phyloP scores from a whole-genome alignment of 164 flowering plant genomes.

The Hamamelis virginiana region DNA sequence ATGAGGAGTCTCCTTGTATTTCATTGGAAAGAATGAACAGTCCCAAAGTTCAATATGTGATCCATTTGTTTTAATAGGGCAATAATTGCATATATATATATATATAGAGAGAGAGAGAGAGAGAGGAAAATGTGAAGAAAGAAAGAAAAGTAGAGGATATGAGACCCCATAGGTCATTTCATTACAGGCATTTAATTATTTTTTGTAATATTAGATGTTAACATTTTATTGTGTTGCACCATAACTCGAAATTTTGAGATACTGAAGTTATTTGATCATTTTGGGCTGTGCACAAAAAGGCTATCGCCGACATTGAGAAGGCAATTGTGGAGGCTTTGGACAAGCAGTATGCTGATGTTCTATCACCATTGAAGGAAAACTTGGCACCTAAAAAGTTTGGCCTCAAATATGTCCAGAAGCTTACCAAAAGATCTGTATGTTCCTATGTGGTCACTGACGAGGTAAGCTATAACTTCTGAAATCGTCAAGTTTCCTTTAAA shows the following conservation, averaged over 20 bases:
- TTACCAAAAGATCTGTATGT: slow-evolving; percentile 60
- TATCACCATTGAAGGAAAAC: slow-evolving; percentile 84
- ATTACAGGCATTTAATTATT: background rate
- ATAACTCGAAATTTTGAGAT: background rate
- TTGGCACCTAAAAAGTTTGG: slow-evolving; percentile 77
- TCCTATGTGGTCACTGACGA: slow-evolving; percentile 73
- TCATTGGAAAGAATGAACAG: no score
- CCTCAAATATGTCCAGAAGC: slow-evolving; percentile 83
- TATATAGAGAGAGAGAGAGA: no score
- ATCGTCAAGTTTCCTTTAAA: background rate
- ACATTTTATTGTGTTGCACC: background rate
- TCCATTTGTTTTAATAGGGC: no score
- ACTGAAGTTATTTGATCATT: slow-evolving; percentile 11
- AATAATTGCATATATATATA: no score
- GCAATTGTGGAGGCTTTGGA: slow-evolving; percentile 87
- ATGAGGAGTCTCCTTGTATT: no score
- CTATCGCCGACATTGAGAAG: slow-evolving; percentile 89
- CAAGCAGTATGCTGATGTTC: slow-evolving; percentile 84
- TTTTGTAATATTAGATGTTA: background rate
- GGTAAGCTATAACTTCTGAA: slow-evolving; percentile 35
- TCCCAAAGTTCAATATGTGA: no score
- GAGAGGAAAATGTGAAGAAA: no score
- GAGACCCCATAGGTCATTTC: background rate
- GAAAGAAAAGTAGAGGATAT: no score
- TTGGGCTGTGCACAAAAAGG: slow-evolving; percentile 39